Conservation (phyloP, 192 early-diverging fungal genomes). For the Backusella luteola region DNA sequence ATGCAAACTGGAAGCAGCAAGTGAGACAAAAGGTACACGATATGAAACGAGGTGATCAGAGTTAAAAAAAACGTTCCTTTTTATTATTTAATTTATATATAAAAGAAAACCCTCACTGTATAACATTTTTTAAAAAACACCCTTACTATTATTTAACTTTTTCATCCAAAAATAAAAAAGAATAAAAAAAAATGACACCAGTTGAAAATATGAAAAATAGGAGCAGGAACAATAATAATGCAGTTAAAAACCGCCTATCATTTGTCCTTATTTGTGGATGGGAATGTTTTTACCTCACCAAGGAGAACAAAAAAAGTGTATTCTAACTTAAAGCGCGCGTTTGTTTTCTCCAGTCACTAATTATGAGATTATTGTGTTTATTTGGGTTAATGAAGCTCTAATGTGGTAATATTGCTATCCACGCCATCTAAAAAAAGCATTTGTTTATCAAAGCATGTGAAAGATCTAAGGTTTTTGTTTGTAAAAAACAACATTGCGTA, state of each 20-base stretch:
- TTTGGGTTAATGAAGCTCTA: too few species aligned
- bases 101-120: not conserved
- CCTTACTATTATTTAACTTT: not conserved
- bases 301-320: too few species aligned
- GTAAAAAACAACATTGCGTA: too few species aligned
- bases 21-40: constrained; percentile 22
- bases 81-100: not conserved
- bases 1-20: constrained; percentile 12
- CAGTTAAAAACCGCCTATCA: not conserved
- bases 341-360: not conserved
- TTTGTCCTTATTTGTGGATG: not conserved
- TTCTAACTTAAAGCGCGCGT: too few species aligned
- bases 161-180: not conserved
- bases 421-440: too few species aligned
- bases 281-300: not conserved
- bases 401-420: too few species aligned
- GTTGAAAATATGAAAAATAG: not conserved
- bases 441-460: too few species aligned
- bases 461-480: too few species aligned
- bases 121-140: not conserved
- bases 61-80: not conserved
- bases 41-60: not conserved
- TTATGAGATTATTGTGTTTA: not conserved
- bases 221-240: not conserved
- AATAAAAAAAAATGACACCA: not conserved